These are phyloP conservation scores for Backusella parvicylindrica DNA, from an alignment of 192 early-diverging fungal species.

Conservation along the genomic window DNA sequence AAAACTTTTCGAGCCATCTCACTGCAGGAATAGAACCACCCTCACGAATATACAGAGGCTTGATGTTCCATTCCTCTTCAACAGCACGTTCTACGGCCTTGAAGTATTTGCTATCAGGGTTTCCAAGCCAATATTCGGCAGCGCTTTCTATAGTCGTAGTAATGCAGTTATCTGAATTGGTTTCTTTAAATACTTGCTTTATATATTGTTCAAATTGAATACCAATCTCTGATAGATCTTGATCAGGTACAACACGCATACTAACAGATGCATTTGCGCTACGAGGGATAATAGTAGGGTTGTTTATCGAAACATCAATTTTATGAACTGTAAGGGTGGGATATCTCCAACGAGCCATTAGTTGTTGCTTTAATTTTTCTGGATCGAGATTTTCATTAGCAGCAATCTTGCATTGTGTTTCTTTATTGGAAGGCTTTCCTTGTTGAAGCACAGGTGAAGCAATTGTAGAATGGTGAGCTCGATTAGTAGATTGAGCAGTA, in stretches of 20 bases:
- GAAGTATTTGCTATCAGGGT: constrained; percentile 60
- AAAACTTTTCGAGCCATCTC: constrained; percentile 66
- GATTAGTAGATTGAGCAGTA: background rate
- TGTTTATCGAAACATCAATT: constrained; percentile 69
- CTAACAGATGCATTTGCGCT: constrained; percentile 64
- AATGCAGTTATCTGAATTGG: constrained; percentile 45
- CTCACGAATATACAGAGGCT: constrained; percentile 72
- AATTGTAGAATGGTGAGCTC: background rate
- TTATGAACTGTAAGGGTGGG: constrained; percentile 74
- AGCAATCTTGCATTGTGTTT: constrained; percentile 16
- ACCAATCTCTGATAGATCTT: constrained; percentile 60
- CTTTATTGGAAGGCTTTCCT: background rate
- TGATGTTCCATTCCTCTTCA: constrained; percentile 54
- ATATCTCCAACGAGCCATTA: constrained; percentile 74
- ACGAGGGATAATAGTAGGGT: constrained; percentile 68
- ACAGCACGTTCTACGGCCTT: constrained; percentile 67
- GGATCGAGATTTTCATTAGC: constrained; percentile 6
- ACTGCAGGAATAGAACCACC: constrained; percentile 78
- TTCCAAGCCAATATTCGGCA: constrained; percentile 78
- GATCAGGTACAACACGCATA: constrained; percentile 76
- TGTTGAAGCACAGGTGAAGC: background rate
- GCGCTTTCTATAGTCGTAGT: constrained; percentile 51
- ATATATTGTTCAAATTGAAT: constrained; percentile 55
- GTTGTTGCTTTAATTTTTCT: constrained; percentile 44
- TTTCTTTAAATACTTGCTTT: constrained; percentile 44